Percentiles rank a stretch among this genome's conserved stretches.
Evolutionary conservation across 805 yeast species (phyloP).

Genomic region (Saccharomycopsis sp.): DNA sequence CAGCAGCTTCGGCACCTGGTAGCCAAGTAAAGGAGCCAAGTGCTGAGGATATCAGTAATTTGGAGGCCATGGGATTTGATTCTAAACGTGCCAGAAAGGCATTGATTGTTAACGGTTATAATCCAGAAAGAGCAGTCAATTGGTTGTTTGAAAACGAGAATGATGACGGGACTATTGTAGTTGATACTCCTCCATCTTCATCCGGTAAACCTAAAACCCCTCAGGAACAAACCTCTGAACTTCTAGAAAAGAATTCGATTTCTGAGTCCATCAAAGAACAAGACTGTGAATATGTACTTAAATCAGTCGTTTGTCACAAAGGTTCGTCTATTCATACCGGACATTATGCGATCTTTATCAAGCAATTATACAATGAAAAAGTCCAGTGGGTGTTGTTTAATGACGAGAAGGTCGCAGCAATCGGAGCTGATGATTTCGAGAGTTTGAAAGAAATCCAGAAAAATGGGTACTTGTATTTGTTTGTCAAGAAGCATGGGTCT

Average conservation of each 20-base stretch:
- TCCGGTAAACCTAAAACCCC: slow-evolving; percentile 17
- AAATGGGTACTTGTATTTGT: slow-evolving; percentile 43
- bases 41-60: slow-evolving; percentile 38
- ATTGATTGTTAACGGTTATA: slow-evolving; percentile 47
- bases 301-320: slow-evolving; percentile 78
- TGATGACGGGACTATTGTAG: slow-evolving; percentile 49
- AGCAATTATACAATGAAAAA: slow-evolving; percentile 34
- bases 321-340: slow-evolving; percentile 89
- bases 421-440: slow-evolving; percentile 37
- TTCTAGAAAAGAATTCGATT: neutral
- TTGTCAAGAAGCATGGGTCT: slow-evolving; percentile 22
- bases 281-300: slow-evolving; percentile 40
- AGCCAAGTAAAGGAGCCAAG: slow-evolving; percentile 24
- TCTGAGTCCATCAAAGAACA: slow-evolving; percentile 18
- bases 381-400: slow-evolving; percentile 72
- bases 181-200: slow-evolving; percentile 27
- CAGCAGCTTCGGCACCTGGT: slow-evolving; percentile 21
- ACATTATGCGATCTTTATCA: slow-evolving; percentile 78
- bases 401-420: slow-evolving; percentile 71
- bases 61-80: slow-evolving; percentile 76
- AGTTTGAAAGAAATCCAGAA: slow-evolving; percentile 31
- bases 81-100: slow-evolving; percentile 66
- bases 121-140: slow-evolving; percentile 74
- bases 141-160: slow-evolving; percentile 86
- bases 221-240: slow-evolving; percentile 15